Conservation (phyloP, 352 stramenopile genomes). For the Globisporangium yorkense region DNA sequence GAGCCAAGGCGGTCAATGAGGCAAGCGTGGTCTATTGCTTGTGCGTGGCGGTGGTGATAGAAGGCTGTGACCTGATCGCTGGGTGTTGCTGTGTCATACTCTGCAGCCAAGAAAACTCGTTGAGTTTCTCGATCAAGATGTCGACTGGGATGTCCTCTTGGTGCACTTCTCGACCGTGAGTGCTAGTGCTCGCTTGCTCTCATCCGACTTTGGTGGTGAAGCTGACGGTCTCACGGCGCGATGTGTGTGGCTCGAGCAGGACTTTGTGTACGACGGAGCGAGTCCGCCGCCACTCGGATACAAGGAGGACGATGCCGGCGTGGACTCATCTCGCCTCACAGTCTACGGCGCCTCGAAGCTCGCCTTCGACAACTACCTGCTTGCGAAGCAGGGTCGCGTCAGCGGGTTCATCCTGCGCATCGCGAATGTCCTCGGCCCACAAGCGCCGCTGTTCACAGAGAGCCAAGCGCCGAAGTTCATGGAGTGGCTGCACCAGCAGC, state of each 20-base stretch:
- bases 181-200: not conserved
- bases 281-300: constrained; percentile 22
- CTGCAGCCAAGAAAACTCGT: constrained; percentile 31
- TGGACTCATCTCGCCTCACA: constrained; percentile 15
- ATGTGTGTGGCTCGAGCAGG: constrained; percentile 12
- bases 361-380: constrained; percentile 37
- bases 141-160: constrained; percentile 24
- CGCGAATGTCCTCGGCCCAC: constrained; percentile 51
- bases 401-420: constrained; percentile 34
- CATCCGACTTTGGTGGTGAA: not conserved
- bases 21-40: constrained; percentile 2
- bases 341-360: constrained; percentile 50
- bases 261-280: constrained; percentile 58
- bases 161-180: constrained; percentile 54
- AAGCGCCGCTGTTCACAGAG: constrained; percentile 27
- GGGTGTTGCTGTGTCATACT: not conserved
- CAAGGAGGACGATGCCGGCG: constrained; percentile 22
- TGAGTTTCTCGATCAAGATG: constrained; percentile 19
- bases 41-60: not conserved
- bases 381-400: constrained; percentile 8
- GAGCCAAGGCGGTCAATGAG: constrained; percentile 37
- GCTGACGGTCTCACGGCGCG: not conserved
- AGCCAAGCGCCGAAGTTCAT: constrained; percentile 50
- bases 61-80: not conserved
- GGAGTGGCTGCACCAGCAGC: constrained; percentile 47